Percentiles rank a stretch among this genome's conserved stretches.
Conservation (phyloP, 2,329 filamentous ascomycete species). For the Didymella arachidicola region DNA sequence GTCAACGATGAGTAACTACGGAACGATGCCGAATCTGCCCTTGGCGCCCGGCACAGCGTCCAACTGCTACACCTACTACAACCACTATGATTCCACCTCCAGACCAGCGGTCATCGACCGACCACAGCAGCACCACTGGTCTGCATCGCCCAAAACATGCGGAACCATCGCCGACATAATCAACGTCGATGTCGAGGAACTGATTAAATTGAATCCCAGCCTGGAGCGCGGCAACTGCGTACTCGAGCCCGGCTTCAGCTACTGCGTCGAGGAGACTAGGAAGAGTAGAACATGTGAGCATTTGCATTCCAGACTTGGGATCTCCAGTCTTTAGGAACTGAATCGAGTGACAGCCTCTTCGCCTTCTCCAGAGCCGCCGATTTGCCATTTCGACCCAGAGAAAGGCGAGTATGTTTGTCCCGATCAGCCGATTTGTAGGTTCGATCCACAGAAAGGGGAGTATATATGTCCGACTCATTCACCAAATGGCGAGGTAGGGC, state of each 20-base stretch:
- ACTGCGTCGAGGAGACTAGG: constrained; percentile 1
- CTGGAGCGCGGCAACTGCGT: not conserved
- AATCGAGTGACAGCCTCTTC: not conserved
- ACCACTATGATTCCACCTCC: not conserved
- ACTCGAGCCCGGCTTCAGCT: not conserved
- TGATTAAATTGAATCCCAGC: constrained; percentile 8
- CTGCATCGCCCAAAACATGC: not conserved
- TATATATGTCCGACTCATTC: not conserved
- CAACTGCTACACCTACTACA: constrained; percentile 6
- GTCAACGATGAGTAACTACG: not conserved
- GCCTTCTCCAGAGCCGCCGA: not conserved
- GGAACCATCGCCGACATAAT: not conserved
- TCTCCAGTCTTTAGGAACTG: not conserved
- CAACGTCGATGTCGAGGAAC: not conserved
- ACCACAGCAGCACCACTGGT: not conserved
- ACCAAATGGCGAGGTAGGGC: not conserved
- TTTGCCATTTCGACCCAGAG: constrained; percentile 7
- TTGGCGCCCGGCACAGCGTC: not conserved
- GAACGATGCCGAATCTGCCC: not conserved
- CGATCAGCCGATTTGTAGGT: not conserved
- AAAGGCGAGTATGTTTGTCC: constrained; percentile 9
- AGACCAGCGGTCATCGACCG: not conserved
- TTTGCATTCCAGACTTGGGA: too few relatives aligned
- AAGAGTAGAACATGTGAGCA: not conserved
- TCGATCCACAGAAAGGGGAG: not conserved